These are phyloP conservation scores for Lecanicillium sp. DNA, from an alignment of 2,329 filamentous ascomycete genomes.

Conservation along the genomic window DNA sequence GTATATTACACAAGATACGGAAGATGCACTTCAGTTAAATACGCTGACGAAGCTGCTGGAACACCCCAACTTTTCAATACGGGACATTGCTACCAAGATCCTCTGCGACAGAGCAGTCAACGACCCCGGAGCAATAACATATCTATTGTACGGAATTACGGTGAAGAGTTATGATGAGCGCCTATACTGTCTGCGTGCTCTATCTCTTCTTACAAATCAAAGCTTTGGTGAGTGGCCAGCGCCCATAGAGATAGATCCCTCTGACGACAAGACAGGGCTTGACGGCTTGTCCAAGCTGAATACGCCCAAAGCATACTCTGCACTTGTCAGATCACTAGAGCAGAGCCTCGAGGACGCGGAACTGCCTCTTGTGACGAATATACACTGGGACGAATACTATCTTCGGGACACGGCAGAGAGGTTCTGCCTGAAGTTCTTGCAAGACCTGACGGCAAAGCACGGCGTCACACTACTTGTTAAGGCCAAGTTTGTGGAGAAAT, in stretches of 20 bases:
- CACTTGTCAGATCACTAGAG: conserved; percentile 56
- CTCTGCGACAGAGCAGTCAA: conserved; percentile 53
- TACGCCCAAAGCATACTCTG: conserved; percentile 45
- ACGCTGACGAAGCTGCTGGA: conserved; percentile 63
- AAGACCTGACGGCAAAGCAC: conserved; percentile 54
- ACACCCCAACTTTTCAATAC: conserved; percentile 67
- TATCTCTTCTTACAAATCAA: conserved; percentile 47
- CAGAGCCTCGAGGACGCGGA: conserved; percentile 45
- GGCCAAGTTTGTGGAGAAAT: conserved; percentile 62
- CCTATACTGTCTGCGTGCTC: conserved; percentile 49
- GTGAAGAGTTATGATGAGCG: conserved; percentile 53
- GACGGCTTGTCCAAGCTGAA: conserved; percentile 42
- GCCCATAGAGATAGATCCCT: conserved; percentile 8
- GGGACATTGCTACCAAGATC: conserved; percentile 59
- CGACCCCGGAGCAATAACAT: conserved; percentile 44
- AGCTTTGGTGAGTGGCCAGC: too few relatives aligned
- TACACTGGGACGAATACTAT: conserved; percentile 56
- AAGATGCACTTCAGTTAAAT: conserved; percentile 60
- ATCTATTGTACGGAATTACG: conserved; percentile 53
- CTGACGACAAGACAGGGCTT: conserved; percentile 24
- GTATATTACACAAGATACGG: conserved; percentile 69
- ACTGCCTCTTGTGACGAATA: conserved; percentile 47
- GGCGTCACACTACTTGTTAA: conserved; percentile 52
- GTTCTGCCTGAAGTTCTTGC: conserved; percentile 52
- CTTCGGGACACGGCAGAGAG: conserved; percentile 57